Conservation (phyloP, 371 early-diverging fungal species). For the Mortierella sp. region DNA sequence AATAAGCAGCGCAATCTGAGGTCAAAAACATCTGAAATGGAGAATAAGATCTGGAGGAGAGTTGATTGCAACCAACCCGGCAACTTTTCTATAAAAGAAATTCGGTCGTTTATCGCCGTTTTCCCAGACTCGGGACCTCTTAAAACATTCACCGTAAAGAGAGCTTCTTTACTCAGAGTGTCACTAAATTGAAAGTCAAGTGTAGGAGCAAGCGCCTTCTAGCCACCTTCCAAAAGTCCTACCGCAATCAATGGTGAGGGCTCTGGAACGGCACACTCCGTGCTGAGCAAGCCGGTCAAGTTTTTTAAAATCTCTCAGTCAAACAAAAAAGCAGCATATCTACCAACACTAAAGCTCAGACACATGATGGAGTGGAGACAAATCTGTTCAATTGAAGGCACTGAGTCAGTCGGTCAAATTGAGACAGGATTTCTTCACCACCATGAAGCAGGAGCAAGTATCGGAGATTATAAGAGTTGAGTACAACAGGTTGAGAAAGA, state of each 20-base stretch:
- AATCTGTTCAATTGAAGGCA: background rate
- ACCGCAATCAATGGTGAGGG: background rate
- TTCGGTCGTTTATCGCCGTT: too few relatives aligned
- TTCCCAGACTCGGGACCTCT: too few relatives aligned
- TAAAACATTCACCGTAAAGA: too few relatives aligned
- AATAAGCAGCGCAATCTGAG: too few relatives aligned
- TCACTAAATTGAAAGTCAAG: too few relatives aligned
- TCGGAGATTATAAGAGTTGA: background rate
- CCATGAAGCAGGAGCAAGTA: constrained; percentile 8
- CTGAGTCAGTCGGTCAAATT: background rate
- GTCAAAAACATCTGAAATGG: too few relatives aligned
- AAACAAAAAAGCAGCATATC: constrained; percentile 24
- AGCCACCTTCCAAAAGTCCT: background rate
- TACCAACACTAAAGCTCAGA: constrained; percentile 13
- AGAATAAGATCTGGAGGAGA: too few relatives aligned
- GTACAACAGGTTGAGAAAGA: background rate
- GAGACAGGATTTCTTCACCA: constrained; percentile 1
- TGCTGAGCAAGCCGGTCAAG: too few relatives aligned
- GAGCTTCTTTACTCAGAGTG: too few relatives aligned
- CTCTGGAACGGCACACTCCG: too few relatives aligned
- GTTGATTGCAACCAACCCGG: too few relatives aligned
- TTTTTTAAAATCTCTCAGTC: constrained; percentile 18
- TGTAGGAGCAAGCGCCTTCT: constrained; percentile 18
- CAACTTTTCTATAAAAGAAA: too few relatives aligned
- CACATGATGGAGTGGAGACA: constrained; percentile 8